Percentiles rank a stretch among this genome's conserved stretches.
These are phyloP conservation scores for Penicillium corylophilum DNA, from an alignment of 2,329 filamentous ascomycete species.

Conservation along the genomic window DNA sequence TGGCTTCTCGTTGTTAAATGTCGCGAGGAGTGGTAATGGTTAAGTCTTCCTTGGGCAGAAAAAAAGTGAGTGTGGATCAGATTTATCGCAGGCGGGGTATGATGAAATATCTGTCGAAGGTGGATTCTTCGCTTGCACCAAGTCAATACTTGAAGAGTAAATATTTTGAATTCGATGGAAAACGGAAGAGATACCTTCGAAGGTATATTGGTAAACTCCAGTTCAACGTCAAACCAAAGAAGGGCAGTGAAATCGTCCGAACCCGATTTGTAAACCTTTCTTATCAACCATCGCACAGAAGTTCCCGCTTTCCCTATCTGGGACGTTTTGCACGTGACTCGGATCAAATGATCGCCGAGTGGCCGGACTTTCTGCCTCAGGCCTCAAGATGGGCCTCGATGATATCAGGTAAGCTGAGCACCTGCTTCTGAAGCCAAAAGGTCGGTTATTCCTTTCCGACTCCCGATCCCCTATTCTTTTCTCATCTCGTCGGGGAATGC, in stretches of 20 bases:
- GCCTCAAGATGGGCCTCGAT: conserved; percentile 10
- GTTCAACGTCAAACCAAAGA: background rate
- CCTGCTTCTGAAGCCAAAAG: background rate
- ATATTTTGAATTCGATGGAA: background rate
- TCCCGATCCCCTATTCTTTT: background rate
- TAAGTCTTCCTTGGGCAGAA: conserved; percentile 3
- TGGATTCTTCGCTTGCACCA: conserved; percentile 1
- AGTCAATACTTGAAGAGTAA: background rate
- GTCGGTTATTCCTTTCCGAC: background rate
- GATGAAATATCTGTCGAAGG: conserved; percentile 7
- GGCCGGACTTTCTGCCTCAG: conserved; percentile 15
- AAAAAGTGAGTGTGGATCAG: conserved; percentile 26
- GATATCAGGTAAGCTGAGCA: conserved; percentile 25
- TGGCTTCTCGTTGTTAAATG: conserved; percentile 8
- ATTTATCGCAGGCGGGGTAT: conserved; percentile 19
- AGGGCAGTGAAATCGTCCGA: background rate
- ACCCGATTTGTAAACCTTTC: conserved; percentile 10
- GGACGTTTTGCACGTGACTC: conserved; percentile 4
- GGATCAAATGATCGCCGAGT: conserved; percentile 3
- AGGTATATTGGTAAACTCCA: background rate
- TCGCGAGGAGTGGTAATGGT: conserved; percentile 7
- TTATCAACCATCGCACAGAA: conserved; percentile 10
- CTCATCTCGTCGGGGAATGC: conserved; percentile 27
- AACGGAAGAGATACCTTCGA: background rate
- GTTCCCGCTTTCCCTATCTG: conserved; percentile 6